A percentile compares a stretch with the other conserved stretches of the same genome.
Evolutionary conservation across 2,329 filamentous ascomycete species (phyloP).

Genomic region (Clonostachys rosea): DNA sequence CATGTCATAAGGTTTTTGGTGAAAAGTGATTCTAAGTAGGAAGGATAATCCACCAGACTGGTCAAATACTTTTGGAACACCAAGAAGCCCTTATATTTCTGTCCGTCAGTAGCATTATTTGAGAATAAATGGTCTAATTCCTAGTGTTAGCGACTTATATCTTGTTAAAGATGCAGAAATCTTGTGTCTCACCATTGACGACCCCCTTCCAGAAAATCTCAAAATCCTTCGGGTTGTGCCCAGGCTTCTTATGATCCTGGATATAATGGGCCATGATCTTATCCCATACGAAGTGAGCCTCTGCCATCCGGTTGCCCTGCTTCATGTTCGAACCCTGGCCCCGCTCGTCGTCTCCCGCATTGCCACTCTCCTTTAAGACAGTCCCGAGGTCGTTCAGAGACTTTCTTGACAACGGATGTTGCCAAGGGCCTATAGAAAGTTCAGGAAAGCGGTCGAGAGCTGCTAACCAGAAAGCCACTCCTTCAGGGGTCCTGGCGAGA

Average conservation of each 20-base stretch:
- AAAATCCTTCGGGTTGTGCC: conserved; percentile 43
- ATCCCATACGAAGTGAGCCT: conserved; percentile 86
- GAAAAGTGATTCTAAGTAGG: conserved; percentile 59
- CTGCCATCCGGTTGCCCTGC: conserved; percentile 72
- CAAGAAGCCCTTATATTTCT: conserved; percentile 89
- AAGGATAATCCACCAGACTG: conserved; percentile 36
- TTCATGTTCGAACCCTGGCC: conserved; percentile 41
- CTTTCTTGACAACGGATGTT: conserved; percentile 67
- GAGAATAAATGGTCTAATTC: conserved; percentile 74
- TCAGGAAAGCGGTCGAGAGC: conserved; percentile 60
- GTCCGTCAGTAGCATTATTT: conserved; percentile 74
- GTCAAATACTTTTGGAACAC: conserved; percentile 75
- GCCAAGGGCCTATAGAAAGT: conserved; percentile 67
- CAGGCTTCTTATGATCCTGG: conserved; percentile 18
- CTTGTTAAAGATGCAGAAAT: too few relatives aligned
- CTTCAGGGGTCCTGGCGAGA: conserved; percentile 77
- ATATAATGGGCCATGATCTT: conserved; percentile 60
- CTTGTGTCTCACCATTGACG: conserved; percentile 66
- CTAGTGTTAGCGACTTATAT: conserved; percentile 11
- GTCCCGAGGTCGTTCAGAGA: conserved; percentile 67
- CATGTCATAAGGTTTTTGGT: conserved; percentile 79
- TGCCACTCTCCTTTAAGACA: conserved; percentile 71
- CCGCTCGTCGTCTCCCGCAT: conserved; percentile 36
- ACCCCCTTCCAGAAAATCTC: conserved; percentile 79
- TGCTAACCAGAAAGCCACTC: conserved; percentile 82